Base-by-base conservation (phyloP, 2,329 filamentous ascomycete genomes). In the Pezicula carpinea region DNA sequence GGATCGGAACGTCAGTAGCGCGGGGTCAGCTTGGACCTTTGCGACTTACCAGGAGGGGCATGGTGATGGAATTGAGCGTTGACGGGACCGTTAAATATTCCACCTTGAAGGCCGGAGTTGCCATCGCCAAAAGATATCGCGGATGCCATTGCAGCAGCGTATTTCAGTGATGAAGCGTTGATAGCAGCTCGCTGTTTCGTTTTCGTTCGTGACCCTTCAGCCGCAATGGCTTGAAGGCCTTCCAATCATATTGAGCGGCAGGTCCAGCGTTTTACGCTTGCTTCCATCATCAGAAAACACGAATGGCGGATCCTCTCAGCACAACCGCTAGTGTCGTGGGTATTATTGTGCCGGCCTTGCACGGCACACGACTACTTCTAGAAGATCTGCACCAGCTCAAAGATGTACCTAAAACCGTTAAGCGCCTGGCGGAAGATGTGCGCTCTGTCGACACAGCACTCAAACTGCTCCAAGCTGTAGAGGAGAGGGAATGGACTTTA, bases 401-500 rank as follows among this genome's bases (percentile, higher is more conserved):
- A 42, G 56, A 67, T 56, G 59, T 62, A 39, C 63, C 62, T 29
- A 59, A 62, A 50, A 54, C 59, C 39, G 44, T 67, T 39, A 54
- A 60, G 41, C 51, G 53, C 39, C 59, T 67, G 17, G 54, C 29
- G 26, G 57, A 62, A 32, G 59, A 66, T 46, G 53, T 66, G 11
- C 43, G 51, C n/a, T 61, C 59, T 13, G 55, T 64, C 39, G 46
- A 61, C 39, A 50, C 49, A 36, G 51, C 59, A 31, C 62, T 66
- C 17, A 46, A 55, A 47, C 58, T 58, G 18, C 54, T 66, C 41
- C 47, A 59, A 57, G 42, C 45, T 47, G 48, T 66, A 32, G 50
- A 61, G 39, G 59, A 64, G 13, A 38, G 45, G 54, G 63, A 66
- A 36, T 66, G 60, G 64, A 48, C 60, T 36, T 55, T 49, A 44